Evolutionary conservation across 164 flowering plant species (phyloP), one percentile per base, ranked within the genome.

Genomic region (Vitis cinerea): DNA sequence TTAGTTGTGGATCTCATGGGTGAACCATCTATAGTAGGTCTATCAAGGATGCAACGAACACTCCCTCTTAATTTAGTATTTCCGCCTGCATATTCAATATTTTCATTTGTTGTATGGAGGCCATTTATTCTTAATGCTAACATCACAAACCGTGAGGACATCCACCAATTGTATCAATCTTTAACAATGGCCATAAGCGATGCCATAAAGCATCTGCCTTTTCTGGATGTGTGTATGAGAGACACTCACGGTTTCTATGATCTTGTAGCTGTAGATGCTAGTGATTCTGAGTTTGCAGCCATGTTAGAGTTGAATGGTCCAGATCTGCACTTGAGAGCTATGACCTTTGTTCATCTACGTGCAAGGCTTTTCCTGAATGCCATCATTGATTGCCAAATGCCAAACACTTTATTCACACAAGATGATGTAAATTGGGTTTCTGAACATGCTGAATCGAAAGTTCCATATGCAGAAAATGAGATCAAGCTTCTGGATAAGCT

Each of bases 51-150:
- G 99, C 99, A 96, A 74, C 79, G 88, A 47, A 73, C 82, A 73
- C 94, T 96, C 67, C 93, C 99, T 29, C 77, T 92, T 65, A 81
- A 75, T 49, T 83, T 90, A 79, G 93, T 90, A 58, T 80, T 93
- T 60, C 96, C 97, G 27, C 97, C 99, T 56, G 97, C 99, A 14
- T 96, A 88, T 82, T 83, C 97, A 37, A 83, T 92, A 62, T 92
- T 93, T 81, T 88, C 91, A 2, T 86, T 93, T 80, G 81, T 92
- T 62, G 69, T 86, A 59, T 96, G 99, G 99, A 87, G 83, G 82
- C 86, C 86, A 6, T 82, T 87, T 67, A 84, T 96, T 69, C 62
- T 84, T 50, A 87, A 71, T 63, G 61, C 78, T 58, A 79, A 71
- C 63, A 64, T 74, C 58, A 72, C 80, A 31, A 60, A 59, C 59